phyloP scores from a whole-genome alignment of 345 rosid species.

The Brassica cretica region DNA sequence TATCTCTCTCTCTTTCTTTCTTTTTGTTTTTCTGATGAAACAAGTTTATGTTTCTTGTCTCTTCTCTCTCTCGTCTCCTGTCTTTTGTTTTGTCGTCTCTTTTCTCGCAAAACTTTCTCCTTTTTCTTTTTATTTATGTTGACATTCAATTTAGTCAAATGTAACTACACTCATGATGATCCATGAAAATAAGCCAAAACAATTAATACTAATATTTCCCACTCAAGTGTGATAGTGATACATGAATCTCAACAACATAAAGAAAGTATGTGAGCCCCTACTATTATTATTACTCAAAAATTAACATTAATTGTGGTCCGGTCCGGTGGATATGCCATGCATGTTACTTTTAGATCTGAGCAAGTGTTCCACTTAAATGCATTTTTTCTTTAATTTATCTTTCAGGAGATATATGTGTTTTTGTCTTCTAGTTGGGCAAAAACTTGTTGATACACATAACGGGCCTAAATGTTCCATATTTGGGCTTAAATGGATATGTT shows the following conservation, averaged over 20 bases:
- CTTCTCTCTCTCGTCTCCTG: neutral
- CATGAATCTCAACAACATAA: neutral
- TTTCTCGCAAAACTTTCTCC: neutral
- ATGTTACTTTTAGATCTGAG: slow-evolving; percentile 7
- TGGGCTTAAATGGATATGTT: neutral
- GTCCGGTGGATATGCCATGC: neutral
- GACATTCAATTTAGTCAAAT: slow-evolving; percentile 21
- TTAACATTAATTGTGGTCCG: slow-evolving; percentile 1
- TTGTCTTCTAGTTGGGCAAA: neutral
- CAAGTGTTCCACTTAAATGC: neutral
- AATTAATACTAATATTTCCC: neutral
- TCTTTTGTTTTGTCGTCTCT: slow-evolving; percentile 3
- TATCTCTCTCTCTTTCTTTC: neutral
- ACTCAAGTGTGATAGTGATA: neutral
- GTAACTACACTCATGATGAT: neutral
- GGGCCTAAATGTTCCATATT: neutral
- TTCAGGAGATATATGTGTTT: neutral
- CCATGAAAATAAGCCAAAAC: neutral
- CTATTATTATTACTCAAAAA: neutral
- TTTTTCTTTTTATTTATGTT: slow-evolving; percentile 9
- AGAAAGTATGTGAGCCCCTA: neutral
- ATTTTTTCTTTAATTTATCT: neutral
- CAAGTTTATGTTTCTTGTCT: neutral
- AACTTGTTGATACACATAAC: neutral
- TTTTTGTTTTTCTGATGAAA: neutral